A percentile compares a stretch with the other conserved stretches of the same genome.
Evolutionary conservation across 768 basidiomycete genomes (phyloP).

Genomic region (Agrocybe praecox): DNA sequence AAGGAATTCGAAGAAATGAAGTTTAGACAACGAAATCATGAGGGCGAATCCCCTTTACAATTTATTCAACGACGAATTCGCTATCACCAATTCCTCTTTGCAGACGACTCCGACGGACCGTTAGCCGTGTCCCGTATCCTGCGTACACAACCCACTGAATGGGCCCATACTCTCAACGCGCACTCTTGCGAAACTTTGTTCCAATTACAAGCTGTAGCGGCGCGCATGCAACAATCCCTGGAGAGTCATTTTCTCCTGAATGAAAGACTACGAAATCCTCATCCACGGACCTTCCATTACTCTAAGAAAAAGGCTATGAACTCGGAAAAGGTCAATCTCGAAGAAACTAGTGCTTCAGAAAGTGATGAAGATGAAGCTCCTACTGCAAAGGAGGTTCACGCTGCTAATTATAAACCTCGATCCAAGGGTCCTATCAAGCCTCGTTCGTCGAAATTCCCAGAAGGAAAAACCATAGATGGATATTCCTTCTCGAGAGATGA

Average conservation of each 20-base stretch:
- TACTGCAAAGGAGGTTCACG: neutral
- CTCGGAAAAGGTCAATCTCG: neutral
- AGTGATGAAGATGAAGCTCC: neutral
- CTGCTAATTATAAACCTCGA: too few species aligned
- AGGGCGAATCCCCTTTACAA: neutral
- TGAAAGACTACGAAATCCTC: neutral
- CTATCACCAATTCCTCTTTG: neutral
- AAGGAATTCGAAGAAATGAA: too few species aligned
- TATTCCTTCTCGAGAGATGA: too few species aligned
- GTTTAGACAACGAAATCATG: neutral
- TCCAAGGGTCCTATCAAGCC: neutral
- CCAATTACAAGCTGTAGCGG: neutral
- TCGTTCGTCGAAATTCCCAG: neutral
- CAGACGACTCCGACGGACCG: neutral
- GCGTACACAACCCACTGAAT: constrained; percentile 6
- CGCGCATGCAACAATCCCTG: neutral
- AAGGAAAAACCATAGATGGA: neutral
- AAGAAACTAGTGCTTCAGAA: neutral
- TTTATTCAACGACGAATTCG: constrained; percentile 5
- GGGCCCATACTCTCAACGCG: constrained; percentile 1
- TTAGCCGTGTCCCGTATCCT: neutral
- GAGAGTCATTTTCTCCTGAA: neutral
- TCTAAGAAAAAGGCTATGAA: neutral
- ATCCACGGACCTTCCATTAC: neutral
- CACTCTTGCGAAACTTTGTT: neutral